Conservation (phyloP, 306 rosid genomes). For the Ochetophila trinervis region DNA sequence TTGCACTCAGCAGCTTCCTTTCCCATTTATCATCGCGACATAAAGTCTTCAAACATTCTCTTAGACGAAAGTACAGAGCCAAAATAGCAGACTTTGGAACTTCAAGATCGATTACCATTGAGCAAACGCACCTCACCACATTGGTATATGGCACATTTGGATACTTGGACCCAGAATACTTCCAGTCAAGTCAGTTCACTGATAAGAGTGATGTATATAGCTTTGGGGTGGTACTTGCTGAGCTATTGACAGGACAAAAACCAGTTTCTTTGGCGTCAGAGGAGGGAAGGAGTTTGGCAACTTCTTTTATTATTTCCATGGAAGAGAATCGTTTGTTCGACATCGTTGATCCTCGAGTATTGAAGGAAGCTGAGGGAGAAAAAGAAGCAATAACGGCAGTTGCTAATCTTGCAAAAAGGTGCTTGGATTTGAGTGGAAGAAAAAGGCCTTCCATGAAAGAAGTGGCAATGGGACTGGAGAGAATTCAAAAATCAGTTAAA, state of each 20-base stretch:
- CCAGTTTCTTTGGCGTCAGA: background rate
- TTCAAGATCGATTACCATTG: conserved; percentile 22
- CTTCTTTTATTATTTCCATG: background rate
- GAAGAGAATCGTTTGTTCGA: conserved; percentile 7
- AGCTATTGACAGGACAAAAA: conserved; percentile 26
- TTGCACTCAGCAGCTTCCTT: conserved; percentile 17
- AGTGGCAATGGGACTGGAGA: conserved; percentile 24
- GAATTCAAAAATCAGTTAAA: conserved; percentile 11
- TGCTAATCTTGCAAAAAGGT: conserved; percentile 5
- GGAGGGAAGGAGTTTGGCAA: conserved; percentile 10
- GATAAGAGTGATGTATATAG: conserved; percentile 29
- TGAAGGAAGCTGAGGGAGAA: background rate
- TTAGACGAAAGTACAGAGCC: conserved; percentile 25
- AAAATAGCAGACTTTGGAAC: conserved; percentile 31
- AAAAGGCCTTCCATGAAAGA: conserved; percentile 23
- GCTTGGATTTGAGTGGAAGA: conserved; percentile 17
- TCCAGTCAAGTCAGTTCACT: conserved; percentile 20
- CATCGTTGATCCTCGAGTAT: conserved; percentile 12
- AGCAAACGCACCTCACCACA: conserved; percentile 28
- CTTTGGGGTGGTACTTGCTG: conserved; percentile 26
- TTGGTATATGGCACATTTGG: conserved; percentile 26
- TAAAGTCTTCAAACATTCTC: conserved; percentile 26
- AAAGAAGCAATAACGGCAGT: background rate
- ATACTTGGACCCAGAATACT: conserved; percentile 31
- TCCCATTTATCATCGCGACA: conserved; percentile 27